Evolutionary conservation across 2,329 filamentous ascomycete species (phyloP).

Genomic region (Xylaria sp.): DNA sequence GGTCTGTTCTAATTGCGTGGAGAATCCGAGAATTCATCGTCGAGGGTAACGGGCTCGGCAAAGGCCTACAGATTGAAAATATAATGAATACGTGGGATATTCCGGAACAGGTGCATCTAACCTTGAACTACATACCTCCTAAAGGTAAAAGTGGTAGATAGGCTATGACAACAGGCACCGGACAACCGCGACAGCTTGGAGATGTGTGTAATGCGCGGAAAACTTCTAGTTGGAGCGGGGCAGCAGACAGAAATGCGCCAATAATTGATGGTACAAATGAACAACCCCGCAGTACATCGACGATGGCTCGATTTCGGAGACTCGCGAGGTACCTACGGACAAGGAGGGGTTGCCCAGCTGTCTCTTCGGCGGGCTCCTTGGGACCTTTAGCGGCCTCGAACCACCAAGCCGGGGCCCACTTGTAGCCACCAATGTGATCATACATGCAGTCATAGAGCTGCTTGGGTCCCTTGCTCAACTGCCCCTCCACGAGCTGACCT

Average conservation of each 20-base stretch:
- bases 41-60: slow-evolving; percentile 15
- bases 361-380: slow-evolving; percentile 15
- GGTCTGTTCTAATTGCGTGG: slow-evolving; percentile 3
- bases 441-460: slow-evolving; percentile 26
- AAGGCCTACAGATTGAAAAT: slow-evolving; percentile 17
- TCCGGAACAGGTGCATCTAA: slow-evolving; percentile 13
- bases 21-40: slow-evolving; percentile 30
- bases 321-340: slow-evolving; percentile 4
- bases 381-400: slow-evolving; percentile 22
- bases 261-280: slow-evolving; percentile 22
- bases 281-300: slow-evolving; percentile 35
- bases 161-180: not conserved
- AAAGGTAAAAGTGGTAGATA: not conserved
- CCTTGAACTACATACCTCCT: too few species aligned
- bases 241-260: slow-evolving; percentile 19
- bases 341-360: not conserved
- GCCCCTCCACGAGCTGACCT: slow-evolving; percentile 33
- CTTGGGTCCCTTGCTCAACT: slow-evolving; percentile 19
- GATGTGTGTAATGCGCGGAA: slow-evolving; percentile 7
- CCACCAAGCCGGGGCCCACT: slow-evolving; percentile 22
- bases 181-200: slow-evolving; percentile 9
- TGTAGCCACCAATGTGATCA: slow-evolving; percentile 21
- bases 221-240: slow-evolving; percentile 29
- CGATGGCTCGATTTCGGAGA: not conserved
- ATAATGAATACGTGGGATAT: slow-evolving; percentile 22